Evolutionary conservation across 1,284 basidiomycete species (phyloP), one percentile per base, ranked within the genome.

Genomic region (Microbotryomycetes sp.): DNA sequence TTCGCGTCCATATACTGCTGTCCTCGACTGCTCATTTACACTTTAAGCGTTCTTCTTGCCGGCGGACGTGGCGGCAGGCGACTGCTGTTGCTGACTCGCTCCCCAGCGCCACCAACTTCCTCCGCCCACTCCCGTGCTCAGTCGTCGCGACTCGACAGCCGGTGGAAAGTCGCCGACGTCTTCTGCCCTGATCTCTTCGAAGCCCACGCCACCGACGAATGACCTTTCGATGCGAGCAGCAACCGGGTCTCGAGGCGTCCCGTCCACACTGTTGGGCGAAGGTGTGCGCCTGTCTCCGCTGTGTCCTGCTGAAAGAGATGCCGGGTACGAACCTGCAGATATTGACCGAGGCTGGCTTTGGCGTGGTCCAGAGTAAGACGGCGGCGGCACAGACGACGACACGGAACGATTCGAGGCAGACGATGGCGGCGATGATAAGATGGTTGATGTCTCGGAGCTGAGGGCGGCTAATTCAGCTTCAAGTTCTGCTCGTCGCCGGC

Each of bases 401-500:
- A 41, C 35, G 9, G 35, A 41, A 11, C 35, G 9, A 18, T 41
- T 41, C 26, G 57, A 54, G 26, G 45, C 9, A 15, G 56, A 57
- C 5, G 57, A 48, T 5, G 57, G 28, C 16, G 51, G 24, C 27
- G 52, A 56, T 24, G 53, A 46, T 23, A 50, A 52, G n/a, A 31
- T 24, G 18, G 45, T 49, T 28, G 59, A 49, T 41, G 46, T 35
- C 9, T 46, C 45, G n/a, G 59, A 59, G 41, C 65, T 64, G 35
- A 83, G 75, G 29, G 80, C 73, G 5, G 82, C 82, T 7, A 85
- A 76, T 68, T 85, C 82, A 4, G 79, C 80, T 72, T 84, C 82
- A 6, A 83, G 78, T 70, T 81, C 81, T 52, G 79, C 74, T 45
- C 78, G 76, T 11, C 81, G 78, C 31, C 16, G 57, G 3, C 52